Evolutionary conservation across 1,284 basidiomycete genomes (phyloP).

Genomic region (Singerocomus inundabilis): DNA sequence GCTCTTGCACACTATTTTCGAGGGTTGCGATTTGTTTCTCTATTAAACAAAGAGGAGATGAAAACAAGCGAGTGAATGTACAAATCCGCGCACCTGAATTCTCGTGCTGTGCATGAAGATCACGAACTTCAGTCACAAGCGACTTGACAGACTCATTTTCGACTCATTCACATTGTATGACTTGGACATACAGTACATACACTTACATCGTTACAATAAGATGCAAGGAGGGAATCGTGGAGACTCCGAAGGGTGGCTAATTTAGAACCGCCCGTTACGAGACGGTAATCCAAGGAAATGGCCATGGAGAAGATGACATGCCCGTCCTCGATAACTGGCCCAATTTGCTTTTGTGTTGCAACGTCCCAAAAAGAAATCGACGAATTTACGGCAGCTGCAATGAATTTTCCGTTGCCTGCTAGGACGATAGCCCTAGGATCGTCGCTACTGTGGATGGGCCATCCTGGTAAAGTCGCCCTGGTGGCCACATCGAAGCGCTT

Average conservation of each 20-base stretch:
- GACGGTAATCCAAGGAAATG: slow-evolving; percentile 8
- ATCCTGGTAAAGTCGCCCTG: background rate
- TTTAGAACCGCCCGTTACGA: slow-evolving; percentile 4
- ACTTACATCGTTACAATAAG: slow-evolving; percentile 8
- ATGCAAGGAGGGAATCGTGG: slow-evolving; percentile 1
- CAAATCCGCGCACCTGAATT: slow-evolving; percentile 4
- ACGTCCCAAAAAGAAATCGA: slow-evolving; percentile 16
- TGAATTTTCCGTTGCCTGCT: slow-evolving; percentile 10
- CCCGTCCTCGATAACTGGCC: slow-evolving; percentile 3
- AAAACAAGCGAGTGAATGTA: background rate
- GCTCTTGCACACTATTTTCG: slow-evolving; percentile 6
- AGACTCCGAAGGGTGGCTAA: background rate
- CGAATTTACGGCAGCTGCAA: slow-evolving; percentile 1
- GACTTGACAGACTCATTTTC: background rate
- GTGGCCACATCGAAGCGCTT: slow-evolving; percentile 3
- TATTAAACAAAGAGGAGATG: background rate
- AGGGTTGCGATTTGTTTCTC: slow-evolving; percentile 5
- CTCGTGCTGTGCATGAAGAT: slow-evolving; percentile 9
- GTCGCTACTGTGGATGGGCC: background rate
- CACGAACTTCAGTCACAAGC: slow-evolving; percentile 1
- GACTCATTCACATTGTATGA: background rate
- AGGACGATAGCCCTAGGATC: slow-evolving; percentile 2
- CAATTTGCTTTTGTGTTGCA: slow-evolving; percentile 8
- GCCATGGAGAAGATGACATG: slow-evolving; percentile 3
- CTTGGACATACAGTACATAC: background rate